Percentiles rank a stretch among this genome's conserved stretches.
Evolutionary conservation across 164 flowering plant genomes (phyloP).

Genomic region (Magnolia officinalis): DNA sequence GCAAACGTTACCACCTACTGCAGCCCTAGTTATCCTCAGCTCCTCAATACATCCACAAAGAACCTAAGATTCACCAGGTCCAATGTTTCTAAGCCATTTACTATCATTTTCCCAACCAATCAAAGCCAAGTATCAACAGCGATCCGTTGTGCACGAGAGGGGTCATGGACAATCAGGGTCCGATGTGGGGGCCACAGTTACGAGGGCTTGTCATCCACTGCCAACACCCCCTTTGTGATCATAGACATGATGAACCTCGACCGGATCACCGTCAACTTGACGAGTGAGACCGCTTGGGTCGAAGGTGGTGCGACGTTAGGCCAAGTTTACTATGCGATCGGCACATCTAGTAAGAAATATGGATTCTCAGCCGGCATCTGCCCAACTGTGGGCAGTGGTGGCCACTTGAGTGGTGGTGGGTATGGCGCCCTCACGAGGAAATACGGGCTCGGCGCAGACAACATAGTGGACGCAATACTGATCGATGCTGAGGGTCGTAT

Average conservation of each 20-base stretch:
- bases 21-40: neutral
- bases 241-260: neutral
- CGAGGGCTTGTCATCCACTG: neutral
- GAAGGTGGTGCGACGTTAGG: conserved; percentile 1
- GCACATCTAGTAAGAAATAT: conserved; percentile 3
- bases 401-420: conserved; percentile 23
- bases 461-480: conserved; percentile 21
- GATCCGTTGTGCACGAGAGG: neutral
- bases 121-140: neutral
- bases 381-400: neutral
- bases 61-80: neutral
- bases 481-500: conserved; percentile 15
- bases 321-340: conserved; percentile 15
- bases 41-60: neutral
- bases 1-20: neutral
- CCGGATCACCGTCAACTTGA: neutral
- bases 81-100: neutral
- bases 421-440: conserved; percentile 24
- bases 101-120: neutral
- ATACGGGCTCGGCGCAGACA: conserved; percentile 24
- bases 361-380: neutral
- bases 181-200: conserved; percentile 5
- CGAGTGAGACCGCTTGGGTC: neutral
- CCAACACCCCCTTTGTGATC: neutral
- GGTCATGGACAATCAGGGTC: neutral